phyloP scores from a whole-genome alignment of 2,329 filamentous ascomycete species.

The Escovopsis sp. region DNA sequence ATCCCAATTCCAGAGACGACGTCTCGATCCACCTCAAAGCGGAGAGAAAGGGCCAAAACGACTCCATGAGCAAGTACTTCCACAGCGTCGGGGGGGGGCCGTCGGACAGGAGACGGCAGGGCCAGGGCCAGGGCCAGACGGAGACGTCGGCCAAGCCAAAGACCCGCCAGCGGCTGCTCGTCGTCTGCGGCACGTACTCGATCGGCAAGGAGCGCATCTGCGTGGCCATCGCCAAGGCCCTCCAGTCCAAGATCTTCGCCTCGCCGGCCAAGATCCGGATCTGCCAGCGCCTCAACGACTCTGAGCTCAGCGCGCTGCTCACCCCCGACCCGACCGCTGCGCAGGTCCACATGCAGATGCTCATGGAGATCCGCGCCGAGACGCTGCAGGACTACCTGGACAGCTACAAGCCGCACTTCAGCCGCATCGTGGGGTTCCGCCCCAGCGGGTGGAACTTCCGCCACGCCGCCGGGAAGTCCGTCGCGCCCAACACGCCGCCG shows the following conservation, averaged over 20 bases:
- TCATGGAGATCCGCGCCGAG: slow-evolving; percentile 87
- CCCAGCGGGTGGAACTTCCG: slow-evolving; percentile 92
- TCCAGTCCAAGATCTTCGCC: slow-evolving; percentile 82
- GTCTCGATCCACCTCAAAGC: slow-evolving; percentile 23
- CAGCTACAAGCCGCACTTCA: slow-evolving; percentile 66
- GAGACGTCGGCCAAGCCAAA: slow-evolving; percentile 16
- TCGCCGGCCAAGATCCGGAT: slow-evolving; percentile 71
- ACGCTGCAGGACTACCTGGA: slow-evolving; percentile 82
- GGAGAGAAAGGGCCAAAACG: slow-evolving; percentile 21
- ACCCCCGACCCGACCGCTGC: slow-evolving; percentile 71
- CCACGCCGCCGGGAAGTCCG: slow-evolving; percentile 40
- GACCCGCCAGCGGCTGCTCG: slow-evolving; percentile 51
- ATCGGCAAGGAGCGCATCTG: slow-evolving; percentile 97
- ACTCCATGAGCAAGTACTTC: slow-evolving; percentile 39
- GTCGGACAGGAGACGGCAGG: too few relatives aligned
- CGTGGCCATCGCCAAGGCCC: slow-evolving; percentile 73
- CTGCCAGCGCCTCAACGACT: slow-evolving; percentile 70
- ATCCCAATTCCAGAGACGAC: slow-evolving; percentile 35
- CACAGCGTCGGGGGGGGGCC: slow-evolving; percentile 11
- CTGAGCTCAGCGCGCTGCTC: slow-evolving; percentile 62
- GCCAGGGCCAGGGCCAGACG: slow-evolving; percentile 1
- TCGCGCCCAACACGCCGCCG: slow-evolving; percentile 39
- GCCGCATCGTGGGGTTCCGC: slow-evolving; percentile 75
- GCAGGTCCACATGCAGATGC: slow-evolving; percentile 93
- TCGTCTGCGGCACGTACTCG: slow-evolving; percentile 91